Evolutionary conservation across 2,329 filamentous ascomycete species (phyloP).

Genomic region (Colletotrichum sp.): DNA sequence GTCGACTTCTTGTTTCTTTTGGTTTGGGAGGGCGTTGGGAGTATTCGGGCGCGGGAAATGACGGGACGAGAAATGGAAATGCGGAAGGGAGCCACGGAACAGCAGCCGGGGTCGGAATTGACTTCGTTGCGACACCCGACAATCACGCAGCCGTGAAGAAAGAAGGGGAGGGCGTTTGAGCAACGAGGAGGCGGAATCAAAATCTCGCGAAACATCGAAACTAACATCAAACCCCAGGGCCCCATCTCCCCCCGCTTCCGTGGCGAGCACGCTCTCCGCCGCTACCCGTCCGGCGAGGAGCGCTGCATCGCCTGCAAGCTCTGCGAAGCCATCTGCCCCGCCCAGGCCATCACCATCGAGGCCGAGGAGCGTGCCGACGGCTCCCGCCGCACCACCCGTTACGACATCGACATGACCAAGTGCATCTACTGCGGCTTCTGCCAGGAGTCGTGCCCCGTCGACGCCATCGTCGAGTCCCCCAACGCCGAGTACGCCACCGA

Average conservation of each 20-base stretch:
- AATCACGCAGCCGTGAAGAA: not conserved
- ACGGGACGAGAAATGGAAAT: not conserved
- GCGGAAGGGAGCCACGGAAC: not conserved
- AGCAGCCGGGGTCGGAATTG: not conserved
- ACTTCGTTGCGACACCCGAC: not conserved
- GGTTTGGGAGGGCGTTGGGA: not conserved
- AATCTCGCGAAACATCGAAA: not conserved
- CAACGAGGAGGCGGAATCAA: not conserved
- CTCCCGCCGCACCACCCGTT: constrained; percentile 91
- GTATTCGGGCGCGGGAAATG: not conserved
- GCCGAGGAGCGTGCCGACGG: constrained; percentile 97
- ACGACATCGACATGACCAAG: constrained; percentile 99
- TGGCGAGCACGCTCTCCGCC: constrained; percentile 93
- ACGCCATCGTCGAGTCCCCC: constrained; percentile 77
- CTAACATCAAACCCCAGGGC: constrained; percentile 54
- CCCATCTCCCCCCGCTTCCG: constrained; percentile 98
- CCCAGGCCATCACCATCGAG: constrained; percentile 98
- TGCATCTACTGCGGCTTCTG: constrained; percentile 99
- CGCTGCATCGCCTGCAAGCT: constrained; percentile 99
- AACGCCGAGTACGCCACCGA: constrained; percentile 69
- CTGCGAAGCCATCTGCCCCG: constrained; percentile 97
- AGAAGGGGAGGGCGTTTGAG: not conserved
- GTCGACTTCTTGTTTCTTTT: constrained; percentile 13
- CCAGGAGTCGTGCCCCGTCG: constrained; percentile 98
- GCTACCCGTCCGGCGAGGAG: constrained; percentile 97